Conservation (phyloP, 2,329 filamentous ascomycete genomes). For the Fusarium avenaceum region DNA sequence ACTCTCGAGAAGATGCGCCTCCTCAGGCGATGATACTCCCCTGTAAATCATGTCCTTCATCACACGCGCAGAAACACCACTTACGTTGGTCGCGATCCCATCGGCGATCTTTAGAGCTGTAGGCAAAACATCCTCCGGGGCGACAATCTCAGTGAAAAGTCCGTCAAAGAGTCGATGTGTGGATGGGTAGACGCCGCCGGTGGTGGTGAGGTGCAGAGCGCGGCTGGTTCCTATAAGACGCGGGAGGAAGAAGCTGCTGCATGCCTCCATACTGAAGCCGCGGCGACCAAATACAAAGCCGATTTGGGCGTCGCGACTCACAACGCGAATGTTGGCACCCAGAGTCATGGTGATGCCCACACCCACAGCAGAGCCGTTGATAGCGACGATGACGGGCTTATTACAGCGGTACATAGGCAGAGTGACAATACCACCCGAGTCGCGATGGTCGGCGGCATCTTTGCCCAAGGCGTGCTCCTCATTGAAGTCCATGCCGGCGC, state of each 20-base stretch:
- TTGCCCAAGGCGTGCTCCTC: constrained; percentile 48
- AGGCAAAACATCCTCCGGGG: constrained; percentile 71
- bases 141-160: constrained; percentile 76
- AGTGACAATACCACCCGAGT: constrained; percentile 66
- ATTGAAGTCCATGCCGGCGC: constrained; percentile 70
- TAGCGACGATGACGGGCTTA: constrained; percentile 71
- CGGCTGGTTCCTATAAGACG: constrained; percentile 74
- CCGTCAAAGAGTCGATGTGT: constrained; percentile 65
- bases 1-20: constrained; percentile 77
- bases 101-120: constrained; percentile 75
- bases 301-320: constrained; percentile 71
- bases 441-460: constrained; percentile 56
- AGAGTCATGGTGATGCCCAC: constrained; percentile 74
- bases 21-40: constrained; percentile 71
- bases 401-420: constrained; percentile 69
- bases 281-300: constrained; percentile 81
- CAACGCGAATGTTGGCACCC: constrained; percentile 66
- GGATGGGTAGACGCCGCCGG: constrained; percentile 71
- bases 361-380: constrained; percentile 72
- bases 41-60: constrained; percentile 81
- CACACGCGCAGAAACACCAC: constrained; percentile 71
- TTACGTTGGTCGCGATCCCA: constrained; percentile 76
- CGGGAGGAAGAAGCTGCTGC: constrained; percentile 78
- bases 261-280: constrained; percentile 80
- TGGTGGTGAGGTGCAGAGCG: constrained; percentile 76